phyloP scores from a whole-genome alignment of 1,284 basidiomycete species.

The Ganoderma meredithae region DNA sequence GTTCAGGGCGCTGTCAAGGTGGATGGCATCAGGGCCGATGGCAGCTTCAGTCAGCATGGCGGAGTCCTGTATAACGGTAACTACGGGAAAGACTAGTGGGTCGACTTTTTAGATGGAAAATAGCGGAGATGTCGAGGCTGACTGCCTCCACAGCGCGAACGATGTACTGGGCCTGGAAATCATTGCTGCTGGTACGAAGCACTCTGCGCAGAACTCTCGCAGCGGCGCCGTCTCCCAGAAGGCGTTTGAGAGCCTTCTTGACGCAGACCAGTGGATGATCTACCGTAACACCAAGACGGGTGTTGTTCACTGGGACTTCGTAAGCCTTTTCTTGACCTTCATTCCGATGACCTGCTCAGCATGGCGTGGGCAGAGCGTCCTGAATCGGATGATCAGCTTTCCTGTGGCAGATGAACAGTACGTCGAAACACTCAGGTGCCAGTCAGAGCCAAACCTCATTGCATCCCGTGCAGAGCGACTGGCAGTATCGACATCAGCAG shows the following conservation, averaged over 20 bases:
- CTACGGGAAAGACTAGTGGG: slow-evolving; percentile 70
- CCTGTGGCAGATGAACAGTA: slow-evolving; percentile 66
- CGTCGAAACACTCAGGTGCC: slow-evolving; percentile 30
- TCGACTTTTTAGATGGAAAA: slow-evolving; percentile 14
- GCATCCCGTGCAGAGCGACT: slow-evolving; percentile 51
- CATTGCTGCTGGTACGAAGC: slow-evolving; percentile 60
- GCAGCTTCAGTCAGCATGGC: slow-evolving; percentile 67
- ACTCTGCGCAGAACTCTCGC: slow-evolving; percentile 39
- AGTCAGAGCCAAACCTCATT: background rate
- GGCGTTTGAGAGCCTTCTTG: slow-evolving; percentile 59
- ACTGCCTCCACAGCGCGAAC: slow-evolving; percentile 48
- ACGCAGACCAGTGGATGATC: slow-evolving; percentile 72
- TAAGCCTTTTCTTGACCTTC: slow-evolving; percentile 41
- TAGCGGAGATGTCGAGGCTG: background rate
- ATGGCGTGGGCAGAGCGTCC: slow-evolving; percentile 52
- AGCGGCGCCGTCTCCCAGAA: slow-evolving; percentile 38
- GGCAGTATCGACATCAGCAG: slow-evolving; percentile 64
- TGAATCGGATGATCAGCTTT: slow-evolving; percentile 70
- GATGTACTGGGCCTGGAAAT: slow-evolving; percentile 60
- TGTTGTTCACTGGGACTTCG: slow-evolving; percentile 72
- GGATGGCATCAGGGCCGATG: slow-evolving; percentile 71
- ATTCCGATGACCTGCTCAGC: slow-evolving; percentile 1
- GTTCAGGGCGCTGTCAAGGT: slow-evolving; percentile 51
- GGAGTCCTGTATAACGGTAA: slow-evolving; percentile 72
- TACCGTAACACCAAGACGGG: slow-evolving; percentile 62